A percentile compares a stretch with the other conserved stretches of the same genome.
Conservation (phyloP, 2,329 filamentous ascomycete species). For the Lasiodiplodia theobromae region DNA sequence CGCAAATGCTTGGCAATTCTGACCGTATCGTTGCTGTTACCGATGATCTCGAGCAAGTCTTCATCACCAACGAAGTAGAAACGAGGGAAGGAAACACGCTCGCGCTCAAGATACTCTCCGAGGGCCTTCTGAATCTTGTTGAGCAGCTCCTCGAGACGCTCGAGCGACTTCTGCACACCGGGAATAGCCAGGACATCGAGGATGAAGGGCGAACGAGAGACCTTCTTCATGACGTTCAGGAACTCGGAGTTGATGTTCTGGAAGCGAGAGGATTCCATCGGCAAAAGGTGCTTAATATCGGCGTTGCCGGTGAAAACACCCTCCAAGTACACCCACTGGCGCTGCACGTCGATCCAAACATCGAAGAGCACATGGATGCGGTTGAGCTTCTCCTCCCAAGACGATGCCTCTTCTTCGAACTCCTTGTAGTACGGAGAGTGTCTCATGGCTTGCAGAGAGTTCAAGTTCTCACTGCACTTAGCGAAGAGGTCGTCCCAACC, state of each 20-base stretch:
- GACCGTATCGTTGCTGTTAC: slow-evolving; percentile 96
- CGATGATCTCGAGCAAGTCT: slow-evolving; percentile 97
- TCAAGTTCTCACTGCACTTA: slow-evolving; percentile 97
- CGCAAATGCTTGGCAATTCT: slow-evolving; percentile 98
- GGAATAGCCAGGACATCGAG: slow-evolving; percentile 95
- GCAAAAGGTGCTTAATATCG: slow-evolving; percentile 97
- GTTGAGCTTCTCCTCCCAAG: slow-evolving; percentile 98
- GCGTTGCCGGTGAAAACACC: slow-evolving; percentile 98
- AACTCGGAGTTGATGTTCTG: slow-evolving; percentile 99
- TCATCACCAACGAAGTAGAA: slow-evolving; percentile 99
- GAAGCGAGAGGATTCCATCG: slow-evolving; percentile 95
- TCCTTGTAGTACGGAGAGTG: slow-evolving; percentile 99
- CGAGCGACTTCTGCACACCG: slow-evolving; percentile 93
- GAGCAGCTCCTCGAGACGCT: slow-evolving; percentile 92
- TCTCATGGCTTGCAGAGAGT: slow-evolving; percentile 97
- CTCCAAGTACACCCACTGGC: slow-evolving; percentile 99
- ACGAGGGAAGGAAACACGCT: slow-evolving; percentile 94
- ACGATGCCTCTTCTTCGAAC: slow-evolving; percentile 95
- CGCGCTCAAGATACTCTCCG: slow-evolving; percentile 97
- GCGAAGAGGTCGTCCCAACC: slow-evolving; percentile 98
- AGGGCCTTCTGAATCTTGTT: slow-evolving; percentile 99
- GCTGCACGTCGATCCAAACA: slow-evolving; percentile 99
- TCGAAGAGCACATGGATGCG: slow-evolving; percentile 97
- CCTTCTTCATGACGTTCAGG: slow-evolving; percentile 99
- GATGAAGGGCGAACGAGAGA: slow-evolving; percentile 94